These are phyloP conservation scores for Eimeria maxima DNA, from an alignment of 169 alveolate genomes.

Conservation along the genomic window DNA sequence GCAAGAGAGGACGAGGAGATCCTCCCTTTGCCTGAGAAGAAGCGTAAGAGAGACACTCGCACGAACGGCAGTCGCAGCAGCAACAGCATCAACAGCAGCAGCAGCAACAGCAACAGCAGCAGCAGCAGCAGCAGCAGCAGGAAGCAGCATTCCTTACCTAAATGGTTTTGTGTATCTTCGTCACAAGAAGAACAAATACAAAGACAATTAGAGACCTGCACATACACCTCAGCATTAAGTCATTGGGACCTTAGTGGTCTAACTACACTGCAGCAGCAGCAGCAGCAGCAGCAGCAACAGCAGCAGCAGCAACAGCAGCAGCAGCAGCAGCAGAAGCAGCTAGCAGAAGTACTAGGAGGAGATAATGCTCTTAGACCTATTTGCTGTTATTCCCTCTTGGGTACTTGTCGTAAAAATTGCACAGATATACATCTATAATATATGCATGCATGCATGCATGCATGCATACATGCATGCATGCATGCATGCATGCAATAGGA, in stretches of 20 bases:
- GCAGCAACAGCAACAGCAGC: constrained; percentile 39
- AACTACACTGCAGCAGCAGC: background rate
- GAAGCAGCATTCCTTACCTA: background rate
- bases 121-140: constrained; percentile 1
- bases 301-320: constrained; percentile 50
- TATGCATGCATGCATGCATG: constrained; percentile 27
- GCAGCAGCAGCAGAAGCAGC: too few species aligned
- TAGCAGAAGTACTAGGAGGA: constrained; percentile 13
- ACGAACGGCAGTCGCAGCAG: too few species aligned
- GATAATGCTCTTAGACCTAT: constrained; percentile 9
- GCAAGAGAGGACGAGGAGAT: background rate
- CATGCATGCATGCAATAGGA: too few species aligned
- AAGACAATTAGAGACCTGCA: constrained; percentile 26
- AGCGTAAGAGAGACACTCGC: background rate
- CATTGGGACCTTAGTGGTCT: constrained; percentile 42
- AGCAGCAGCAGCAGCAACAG: constrained; percentile 40
- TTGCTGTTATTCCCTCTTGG: constrained; percentile 24
- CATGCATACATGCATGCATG: constrained; percentile 11
- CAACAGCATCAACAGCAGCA: background rate
- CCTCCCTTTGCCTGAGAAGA: background rate
- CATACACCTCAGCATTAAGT: constrained; percentile 41
- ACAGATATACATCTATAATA: constrained; percentile 21
- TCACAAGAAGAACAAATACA: constrained; percentile 29
- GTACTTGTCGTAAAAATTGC: constrained; percentile 15
- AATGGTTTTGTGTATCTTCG: constrained; percentile 35